Evolutionary conservation across 2,329 filamentous ascomycete species (phyloP), one percentile per base, ranked within the genome.

Genomic region (Coleophoma cylindrospora): DNA sequence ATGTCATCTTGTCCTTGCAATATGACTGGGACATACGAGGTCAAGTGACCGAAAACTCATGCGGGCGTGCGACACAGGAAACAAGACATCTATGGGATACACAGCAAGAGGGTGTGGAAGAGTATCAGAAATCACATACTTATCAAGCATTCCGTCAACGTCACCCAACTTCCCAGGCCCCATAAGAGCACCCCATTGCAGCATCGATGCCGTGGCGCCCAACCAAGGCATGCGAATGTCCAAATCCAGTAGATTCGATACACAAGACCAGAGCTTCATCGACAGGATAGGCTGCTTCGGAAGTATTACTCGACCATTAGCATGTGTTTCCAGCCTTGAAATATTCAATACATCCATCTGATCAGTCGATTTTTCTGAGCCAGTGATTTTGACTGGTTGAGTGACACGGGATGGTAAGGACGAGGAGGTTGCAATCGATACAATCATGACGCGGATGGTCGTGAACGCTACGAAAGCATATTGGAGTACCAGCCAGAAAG

Each of bases 221-320:
- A 96, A 78, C 92, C 92, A 97, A 56, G 92, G 92, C 90, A 96
- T 95, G 68, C 90, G 87, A 57, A 74, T 69, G 58, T 86, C 77
- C 64, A 96, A 70, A 74, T 91, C 84, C 59, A 91, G 70, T 55
- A 95, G 69, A 66, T 82, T 84, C 54, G 83, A 84, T 50, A 86
- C 67, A 69, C 87, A 89, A 61, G 83, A 75, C 84, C 88, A 96
- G 47, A 89, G 66, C 61, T 80, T 82, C 77, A 94, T 96, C 57
- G 80, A 78, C 53, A 94, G 71, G 59, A 96, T 64, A 43, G 64
- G 64, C 45, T 60, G 59, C 54, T 65, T 66, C 8, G 51, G 53
- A 43, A 55, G 51, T 48, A 49, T 41, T 38, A 22, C 49, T 51
- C 47, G 50, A 52, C 27, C 49, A 43, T 51, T 43, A 45, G 50